Conservation (phyloP, 306 rosid genomes). For the Parietaria judaica region DNA sequence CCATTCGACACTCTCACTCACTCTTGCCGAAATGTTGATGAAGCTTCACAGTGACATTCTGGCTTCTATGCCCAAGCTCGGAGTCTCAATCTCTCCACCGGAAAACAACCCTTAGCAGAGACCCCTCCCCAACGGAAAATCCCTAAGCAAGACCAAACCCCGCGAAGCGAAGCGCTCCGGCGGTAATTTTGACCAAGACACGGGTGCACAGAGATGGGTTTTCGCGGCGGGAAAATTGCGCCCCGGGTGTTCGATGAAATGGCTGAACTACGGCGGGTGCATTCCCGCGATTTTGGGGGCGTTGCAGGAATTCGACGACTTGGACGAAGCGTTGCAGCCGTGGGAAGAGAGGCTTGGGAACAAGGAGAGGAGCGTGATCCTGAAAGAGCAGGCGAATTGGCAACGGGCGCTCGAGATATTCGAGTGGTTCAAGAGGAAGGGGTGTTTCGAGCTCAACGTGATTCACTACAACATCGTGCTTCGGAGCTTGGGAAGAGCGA, state of each 20-base stretch:
- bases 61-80: too few species aligned
- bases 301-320: conserved; percentile 40
- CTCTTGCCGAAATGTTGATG: too few species aligned
- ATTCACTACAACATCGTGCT: conserved; percentile 75
- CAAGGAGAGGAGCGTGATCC: conserved; percentile 63
- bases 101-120: too few species aligned
- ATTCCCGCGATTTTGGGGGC: conserved; percentile 52
- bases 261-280: conserved; percentile 47
- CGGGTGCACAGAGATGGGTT: conserved; percentile 1
- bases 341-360: conserved; percentile 45
- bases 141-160: too few species aligned
- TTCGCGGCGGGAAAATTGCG: conserved; percentile 35
- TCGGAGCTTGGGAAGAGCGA: conserved; percentile 47
- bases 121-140: too few species aligned
- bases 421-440: conserved; percentile 52
- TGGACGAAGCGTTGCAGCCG: conserved; percentile 60
- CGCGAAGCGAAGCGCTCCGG: too few species aligned
- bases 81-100: too few species aligned
- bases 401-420: conserved; percentile 56
- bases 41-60: too few species aligned
- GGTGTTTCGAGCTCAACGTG: conserved; percentile 56
- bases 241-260: conserved; percentile 58
- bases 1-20: too few species aligned
- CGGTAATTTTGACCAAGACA: too few species aligned
- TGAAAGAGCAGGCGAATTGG: conserved; percentile 64